A percentile compares a stretch with the other conserved stretches of the same genome.
These are phyloP conservation scores for Sarocladiaceae sp. DNA, from an alignment of 2,329 filamentous ascomycete species.

Conservation along the genomic window DNA sequence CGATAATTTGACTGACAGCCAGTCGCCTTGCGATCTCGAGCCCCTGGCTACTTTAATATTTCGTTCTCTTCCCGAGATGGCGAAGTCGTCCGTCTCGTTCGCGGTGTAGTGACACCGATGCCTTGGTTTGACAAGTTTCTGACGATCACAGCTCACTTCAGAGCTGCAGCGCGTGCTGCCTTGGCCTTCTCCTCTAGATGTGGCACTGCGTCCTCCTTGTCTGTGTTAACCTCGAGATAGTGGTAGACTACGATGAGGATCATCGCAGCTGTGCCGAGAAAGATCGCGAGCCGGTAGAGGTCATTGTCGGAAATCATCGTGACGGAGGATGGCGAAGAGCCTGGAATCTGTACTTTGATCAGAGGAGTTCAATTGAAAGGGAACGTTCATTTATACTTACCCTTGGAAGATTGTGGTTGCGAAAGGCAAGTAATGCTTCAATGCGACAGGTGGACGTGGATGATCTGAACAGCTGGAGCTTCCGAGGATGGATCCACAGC, in stretches of 20 bases:
- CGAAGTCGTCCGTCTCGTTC: no score
- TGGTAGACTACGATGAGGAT: constrained; percentile 92
- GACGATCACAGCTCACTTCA: no score
- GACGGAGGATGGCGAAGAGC: constrained; percentile 17
- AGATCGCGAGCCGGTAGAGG: constrained; percentile 87
- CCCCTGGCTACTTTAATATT: no score
- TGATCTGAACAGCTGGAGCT: constrained; percentile 10
- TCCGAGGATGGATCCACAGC: not conserved
- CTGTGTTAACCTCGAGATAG: constrained; percentile 88
- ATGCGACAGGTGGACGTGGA: not conserved
- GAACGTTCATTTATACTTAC: not conserved
- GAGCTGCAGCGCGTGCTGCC: not conserved
- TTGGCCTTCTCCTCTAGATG: constrained; percentile 9
- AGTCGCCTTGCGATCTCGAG: no score
- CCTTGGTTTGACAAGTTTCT: no score
- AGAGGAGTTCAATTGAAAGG: no score
- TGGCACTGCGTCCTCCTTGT: constrained; percentile 12
- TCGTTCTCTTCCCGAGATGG: no score
- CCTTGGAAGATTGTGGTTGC: not conserved
- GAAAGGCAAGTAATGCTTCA: not conserved
- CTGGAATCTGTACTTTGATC: not conserved
- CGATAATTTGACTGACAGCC: no score
- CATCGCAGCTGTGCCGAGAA: constrained; percentile 87
- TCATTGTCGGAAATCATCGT: constrained; percentile 93
- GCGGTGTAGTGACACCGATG: no score